Evolutionary conservation across 495 filamentous ascomycete species (phyloP).

Genomic region (Podospora conica): DNA sequence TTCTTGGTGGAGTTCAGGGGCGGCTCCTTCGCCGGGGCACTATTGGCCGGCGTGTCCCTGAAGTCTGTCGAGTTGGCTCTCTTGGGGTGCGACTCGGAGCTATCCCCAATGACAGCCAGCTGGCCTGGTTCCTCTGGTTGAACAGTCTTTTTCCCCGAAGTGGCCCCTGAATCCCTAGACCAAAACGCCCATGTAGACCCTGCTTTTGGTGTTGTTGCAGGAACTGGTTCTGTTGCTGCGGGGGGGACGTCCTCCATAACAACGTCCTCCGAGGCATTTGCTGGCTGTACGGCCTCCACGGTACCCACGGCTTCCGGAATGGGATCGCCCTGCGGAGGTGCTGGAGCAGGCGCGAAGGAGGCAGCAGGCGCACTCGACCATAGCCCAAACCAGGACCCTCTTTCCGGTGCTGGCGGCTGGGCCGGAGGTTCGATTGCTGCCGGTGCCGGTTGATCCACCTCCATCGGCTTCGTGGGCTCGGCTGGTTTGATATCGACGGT

Average conservation of each 20-base stretch:
- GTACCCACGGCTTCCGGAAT: not conserved
- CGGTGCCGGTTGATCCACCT: constrained; percentile 13
- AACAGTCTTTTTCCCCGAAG: constrained; percentile 27
- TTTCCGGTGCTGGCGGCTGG: constrained; percentile 9
- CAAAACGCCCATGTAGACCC: constrained; percentile 82
- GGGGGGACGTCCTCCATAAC: constrained; percentile 37
- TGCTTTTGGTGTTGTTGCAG: constrained; percentile 33
- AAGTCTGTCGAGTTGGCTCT: constrained; percentile 50
- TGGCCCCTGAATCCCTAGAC: constrained; percentile 56
- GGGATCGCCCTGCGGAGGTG: constrained; percentile 3
- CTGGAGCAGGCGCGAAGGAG: not conserved
- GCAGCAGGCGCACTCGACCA: constrained; percentile 29
- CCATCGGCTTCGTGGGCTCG: constrained; percentile 11
- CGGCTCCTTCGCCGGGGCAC: constrained; percentile 34
- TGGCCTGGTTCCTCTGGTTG: constrained; percentile 51
- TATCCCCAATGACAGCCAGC: constrained; percentile 60
- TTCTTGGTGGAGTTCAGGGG: constrained; percentile 27
- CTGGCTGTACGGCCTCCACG: constrained; percentile 12
- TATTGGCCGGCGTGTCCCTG: constrained; percentile 34
- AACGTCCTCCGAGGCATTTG: constrained; percentile 29
- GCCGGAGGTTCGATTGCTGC: constrained; percentile 21
- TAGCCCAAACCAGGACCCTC: constrained; percentile 47
- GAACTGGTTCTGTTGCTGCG: constrained; percentile 9
- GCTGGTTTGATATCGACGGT: constrained; percentile 2
- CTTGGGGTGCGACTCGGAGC: constrained; percentile 57